Evolutionary conservation across 2,329 filamentous ascomycete species (phyloP).

Genomic region (Berkeleyomyces rouxiae): DNA sequence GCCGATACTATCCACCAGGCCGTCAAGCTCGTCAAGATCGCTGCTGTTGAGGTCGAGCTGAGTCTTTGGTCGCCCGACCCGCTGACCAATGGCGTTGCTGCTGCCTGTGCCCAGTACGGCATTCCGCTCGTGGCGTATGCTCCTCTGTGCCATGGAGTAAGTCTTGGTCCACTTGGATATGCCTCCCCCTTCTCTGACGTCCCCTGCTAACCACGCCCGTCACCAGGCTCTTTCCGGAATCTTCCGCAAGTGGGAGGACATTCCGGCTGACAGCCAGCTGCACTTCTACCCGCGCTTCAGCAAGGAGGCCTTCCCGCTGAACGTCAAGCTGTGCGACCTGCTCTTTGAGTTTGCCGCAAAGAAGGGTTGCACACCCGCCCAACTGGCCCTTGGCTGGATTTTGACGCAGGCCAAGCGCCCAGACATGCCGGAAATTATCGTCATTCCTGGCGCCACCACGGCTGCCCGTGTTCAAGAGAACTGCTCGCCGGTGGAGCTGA

Average conservation of each 20-base stretch:
- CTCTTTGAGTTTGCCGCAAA: constrained; percentile 39
- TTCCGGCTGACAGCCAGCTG: constrained; percentile 34
- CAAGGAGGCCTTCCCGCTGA: constrained; percentile 44
- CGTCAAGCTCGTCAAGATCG: constrained; percentile 27
- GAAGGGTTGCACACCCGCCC: constrained; percentile 43
- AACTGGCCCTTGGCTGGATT: constrained; percentile 52
- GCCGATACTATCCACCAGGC: constrained; percentile 33
- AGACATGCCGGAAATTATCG: constrained; percentile 42
- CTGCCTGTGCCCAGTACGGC: constrained; percentile 40
- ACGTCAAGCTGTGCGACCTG: constrained; percentile 42
- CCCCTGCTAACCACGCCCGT: constrained; percentile 26
- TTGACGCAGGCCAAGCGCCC: constrained; percentile 30
- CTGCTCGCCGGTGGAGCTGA: constrained; percentile 30
- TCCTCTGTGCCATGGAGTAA: constrained; percentile 43
- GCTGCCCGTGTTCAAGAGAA: constrained; percentile 45
- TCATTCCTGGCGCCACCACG: constrained; percentile 49
- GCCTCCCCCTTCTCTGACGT: constrained; percentile 8
- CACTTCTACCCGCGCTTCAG: constrained; percentile 40
- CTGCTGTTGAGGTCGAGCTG: constrained; percentile 37
- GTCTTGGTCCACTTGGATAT: constrained; percentile 13
- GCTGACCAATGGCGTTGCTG: constrained; percentile 33
- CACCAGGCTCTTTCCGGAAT: constrained; percentile 34
- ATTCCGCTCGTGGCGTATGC: constrained; percentile 61
- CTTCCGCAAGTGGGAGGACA: constrained; percentile 35
- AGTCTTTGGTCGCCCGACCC: constrained; percentile 33